Evolutionary conservation across 345 rosid genomes (phyloP).

Genomic region (Abelmoschus esculentus): DNA sequence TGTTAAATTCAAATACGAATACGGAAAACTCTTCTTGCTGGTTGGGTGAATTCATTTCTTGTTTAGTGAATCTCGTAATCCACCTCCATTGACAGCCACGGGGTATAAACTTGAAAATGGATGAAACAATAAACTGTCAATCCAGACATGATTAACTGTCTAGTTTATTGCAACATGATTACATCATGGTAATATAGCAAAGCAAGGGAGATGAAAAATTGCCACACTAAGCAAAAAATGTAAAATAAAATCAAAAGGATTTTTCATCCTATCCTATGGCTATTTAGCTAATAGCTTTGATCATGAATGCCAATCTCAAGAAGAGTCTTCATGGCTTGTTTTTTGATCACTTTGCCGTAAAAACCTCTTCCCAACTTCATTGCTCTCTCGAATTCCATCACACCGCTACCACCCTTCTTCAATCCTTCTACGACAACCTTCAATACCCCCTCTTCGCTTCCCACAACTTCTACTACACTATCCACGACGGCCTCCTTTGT

Average conservation of each 20-base stretch:
- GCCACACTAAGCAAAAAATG: slow-evolving; percentile 11
- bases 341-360: slow-evolving; percentile 66
- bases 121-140: too few relatives aligned
- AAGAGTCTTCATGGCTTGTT: slow-evolving; percentile 57
- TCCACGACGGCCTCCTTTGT: slow-evolving; percentile 46
- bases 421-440: slow-evolving; percentile 38
- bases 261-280: not conserved
- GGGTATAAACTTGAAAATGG: too few relatives aligned
- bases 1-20: too few relatives aligned
- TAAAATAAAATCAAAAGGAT: not conserved
- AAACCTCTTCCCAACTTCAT: slow-evolving; percentile 53
- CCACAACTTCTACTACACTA: slow-evolving; percentile 49
- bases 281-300: slow-evolving; percentile 8
- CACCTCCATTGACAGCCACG: too few relatives aligned
- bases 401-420: slow-evolving; percentile 24
- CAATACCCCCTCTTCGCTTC: slow-evolving; percentile 61
- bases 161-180: not conserved
- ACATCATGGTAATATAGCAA: not conserved
- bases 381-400: slow-evolving; percentile 43
- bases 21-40: too few relatives aligned
- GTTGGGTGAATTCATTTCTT: too few relatives aligned
- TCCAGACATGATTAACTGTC: not conserved
- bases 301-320: slow-evolving; percentile 29
- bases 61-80: too few relatives aligned
- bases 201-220: not conserved